These are phyloP conservation scores for Triticum timopheevii DNA, from an alignment of 176 grass and related monocot species.

Conservation along the genomic window DNA sequence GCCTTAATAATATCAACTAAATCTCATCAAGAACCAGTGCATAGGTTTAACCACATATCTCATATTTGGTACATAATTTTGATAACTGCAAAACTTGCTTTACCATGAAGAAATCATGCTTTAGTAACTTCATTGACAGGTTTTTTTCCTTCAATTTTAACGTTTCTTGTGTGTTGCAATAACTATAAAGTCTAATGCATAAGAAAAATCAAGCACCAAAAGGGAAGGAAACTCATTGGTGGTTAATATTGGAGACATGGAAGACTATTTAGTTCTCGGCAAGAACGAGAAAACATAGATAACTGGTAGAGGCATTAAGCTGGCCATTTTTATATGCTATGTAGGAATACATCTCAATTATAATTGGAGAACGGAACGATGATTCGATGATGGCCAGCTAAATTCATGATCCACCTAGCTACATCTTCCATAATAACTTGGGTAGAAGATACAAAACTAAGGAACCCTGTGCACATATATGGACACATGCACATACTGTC, in stretches of 20 bases:
- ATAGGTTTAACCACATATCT: not conserved
- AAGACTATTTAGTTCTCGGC: not conserved
- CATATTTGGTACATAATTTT: not conserved
- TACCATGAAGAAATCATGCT: not conserved
- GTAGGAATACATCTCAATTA: not conserved
- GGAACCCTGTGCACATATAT: not conserved
- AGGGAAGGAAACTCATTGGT: not conserved
- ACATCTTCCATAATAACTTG: not conserved
- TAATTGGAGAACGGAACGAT: not conserved
- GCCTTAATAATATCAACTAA: not conserved
- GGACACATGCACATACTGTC: not conserved
- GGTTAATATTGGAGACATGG: not conserved
- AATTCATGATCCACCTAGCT: not conserved
- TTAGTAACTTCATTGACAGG: not conserved
- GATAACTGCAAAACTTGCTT: constrained; percentile 4
- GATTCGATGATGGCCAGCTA: not conserved
- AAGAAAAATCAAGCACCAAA: not conserved
- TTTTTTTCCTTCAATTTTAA: not conserved
- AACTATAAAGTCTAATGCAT: not conserved
- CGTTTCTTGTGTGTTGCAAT: not conserved
- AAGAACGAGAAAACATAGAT: constrained; percentile 8
- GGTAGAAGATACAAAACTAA: not conserved
- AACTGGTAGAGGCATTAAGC: not conserved
- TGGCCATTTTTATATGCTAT: not conserved
- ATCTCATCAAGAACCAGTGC: not conserved